These are phyloP conservation scores for Collybia sordida DNA, from an alignment of 768 basidiomycete species.

Conservation along the genomic window DNA sequence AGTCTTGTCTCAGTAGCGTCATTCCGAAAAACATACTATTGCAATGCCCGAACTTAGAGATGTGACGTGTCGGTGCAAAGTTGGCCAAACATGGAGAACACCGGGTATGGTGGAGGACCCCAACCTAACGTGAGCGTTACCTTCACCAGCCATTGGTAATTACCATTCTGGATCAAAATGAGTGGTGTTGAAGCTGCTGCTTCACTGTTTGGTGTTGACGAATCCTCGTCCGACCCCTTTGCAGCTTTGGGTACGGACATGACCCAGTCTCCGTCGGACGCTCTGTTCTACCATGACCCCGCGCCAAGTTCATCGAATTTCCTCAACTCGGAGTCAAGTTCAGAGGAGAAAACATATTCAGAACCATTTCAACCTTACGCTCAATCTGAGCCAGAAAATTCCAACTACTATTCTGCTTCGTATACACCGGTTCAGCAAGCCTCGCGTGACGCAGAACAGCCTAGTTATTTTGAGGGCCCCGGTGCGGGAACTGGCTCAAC, in stretches of 20 bases:
- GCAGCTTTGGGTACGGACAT: slow-evolving; percentile 47
- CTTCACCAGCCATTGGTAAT: slow-evolving; percentile 4
- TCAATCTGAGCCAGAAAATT: slow-evolving; percentile 12
- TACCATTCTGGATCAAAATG: slow-evolving; percentile 35
- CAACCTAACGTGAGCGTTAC: slow-evolving; percentile 1
- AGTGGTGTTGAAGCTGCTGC: slow-evolving; percentile 75
- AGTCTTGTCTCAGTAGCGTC: neutral
- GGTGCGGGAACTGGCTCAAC: neutral
- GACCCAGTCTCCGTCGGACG: slow-evolving; percentile 22
- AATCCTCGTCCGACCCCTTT: slow-evolving; percentile 63
- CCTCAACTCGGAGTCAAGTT: neutral
- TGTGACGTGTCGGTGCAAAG: slow-evolving; percentile 41
- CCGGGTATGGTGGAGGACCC: neutral
- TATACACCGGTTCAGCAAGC: slow-evolving; percentile 22
- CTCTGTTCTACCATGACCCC: slow-evolving; percentile 13
- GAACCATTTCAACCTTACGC: slow-evolving; percentile 19
- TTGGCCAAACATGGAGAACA: slow-evolving; percentile 33
- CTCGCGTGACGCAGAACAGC: slow-evolving; percentile 26
- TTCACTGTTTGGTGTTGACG: slow-evolving; percentile 73
- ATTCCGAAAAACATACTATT: too few species aligned
- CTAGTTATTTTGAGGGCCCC: neutral
- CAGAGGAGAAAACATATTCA: neutral
- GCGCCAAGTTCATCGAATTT: slow-evolving; percentile 2
- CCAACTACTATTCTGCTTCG: slow-evolving; percentile 8
- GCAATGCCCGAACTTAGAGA: neutral